Evolutionary conservation across 805 yeast species (phyloP).

Genomic region (Hanseniaspora guilliermondii): DNA sequence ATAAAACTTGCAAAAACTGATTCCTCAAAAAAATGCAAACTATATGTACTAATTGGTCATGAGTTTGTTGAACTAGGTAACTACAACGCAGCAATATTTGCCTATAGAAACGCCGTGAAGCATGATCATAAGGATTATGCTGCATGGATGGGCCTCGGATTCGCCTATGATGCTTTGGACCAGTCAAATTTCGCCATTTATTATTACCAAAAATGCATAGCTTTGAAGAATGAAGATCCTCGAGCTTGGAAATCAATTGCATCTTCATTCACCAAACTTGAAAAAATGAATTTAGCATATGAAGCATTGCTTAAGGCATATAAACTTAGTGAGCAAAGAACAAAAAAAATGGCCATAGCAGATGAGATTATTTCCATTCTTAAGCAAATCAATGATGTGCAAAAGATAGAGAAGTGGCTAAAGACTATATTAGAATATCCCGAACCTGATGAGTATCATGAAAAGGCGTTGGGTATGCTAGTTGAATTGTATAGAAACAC

Average conservation of each 20-base stretch:
- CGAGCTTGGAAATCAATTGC: slow-evolving; percentile 96
- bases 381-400: neutral
- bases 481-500: neutral
- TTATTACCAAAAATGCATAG: slow-evolving; percentile 83
- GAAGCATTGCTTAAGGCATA: slow-evolving; percentile 42
- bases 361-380: neutral
- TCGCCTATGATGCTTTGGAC: slow-evolving; percentile 91
- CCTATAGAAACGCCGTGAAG: slow-evolving; percentile 86
- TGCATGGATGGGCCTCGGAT: slow-evolving; percentile 98
- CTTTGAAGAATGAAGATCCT: slow-evolving; percentile 75
- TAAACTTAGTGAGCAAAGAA: neutral
- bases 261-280: slow-evolving; percentile 71
- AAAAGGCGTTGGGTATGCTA: neutral
- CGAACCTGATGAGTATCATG: neutral
- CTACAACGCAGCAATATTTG: slow-evolving; percentile 94
- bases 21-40: slow-evolving; percentile 37
- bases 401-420: neutral
- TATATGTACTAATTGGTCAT: slow-evolving; percentile 99
- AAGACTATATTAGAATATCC: neutral
- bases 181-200: slow-evolving; percentile 88
- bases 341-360: neutral
- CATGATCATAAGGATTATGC: slow-evolving; percentile 78
- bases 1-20: slow-evolving; percentile 66
- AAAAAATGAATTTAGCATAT: slow-evolving; percentile 33
- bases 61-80: slow-evolving; percentile 93